Evolutionary conservation across 2,329 filamentous ascomycete genomes (phyloP), one percentile per base, ranked within the genome.

Genomic region (Juglanconis juglandina): DNA sequence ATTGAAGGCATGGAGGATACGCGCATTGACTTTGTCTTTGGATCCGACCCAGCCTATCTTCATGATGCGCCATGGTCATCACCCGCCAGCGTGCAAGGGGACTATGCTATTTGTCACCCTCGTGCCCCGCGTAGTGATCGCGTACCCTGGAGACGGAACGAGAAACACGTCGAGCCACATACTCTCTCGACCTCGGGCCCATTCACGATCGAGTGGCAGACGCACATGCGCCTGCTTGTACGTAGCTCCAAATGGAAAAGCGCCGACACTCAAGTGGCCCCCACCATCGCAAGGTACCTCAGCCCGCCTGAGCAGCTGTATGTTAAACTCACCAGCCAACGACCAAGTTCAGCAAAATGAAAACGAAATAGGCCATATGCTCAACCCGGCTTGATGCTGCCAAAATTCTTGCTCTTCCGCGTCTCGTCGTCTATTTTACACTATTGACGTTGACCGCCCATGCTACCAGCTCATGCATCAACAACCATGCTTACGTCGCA

Each of bases 351-450:
- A 42, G 39, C 39, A 14, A 11, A 42, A 42, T 42, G 10, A 14
- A 9, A 42, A 42, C 10, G 39, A 9, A 42, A 13, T 4, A n/a
- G 42, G 17, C 32, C 41, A 53, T n/a, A 34, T 32, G 4, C 34
- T 3, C n/a, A 50, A 11, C 35, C 17, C 33, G 33, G 34, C 33
- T 24, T 17, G 33, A 41, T 39, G 49, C 39, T 37, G 30, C 24
- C 49, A 41, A 14, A 34, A 33, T 10, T 46, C 4, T 52, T 9
- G 14, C 11, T 41, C 47, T 54, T 46, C 41, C n/a, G n/a, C 34
- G 57, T 59, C 44, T 49, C 52, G 37, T 55, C 58, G 37, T 55
- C 58, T 63, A 60, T 60, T 63, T 49, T 63, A 61, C 58, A 63
- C 58, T 58, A 58, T 61, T 63, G 54, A 63, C 61, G 61, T 47